phyloP scores from a whole-genome alignment of 495 filamentous ascomycete genomes.

The Neurospora hispaniola region DNA sequence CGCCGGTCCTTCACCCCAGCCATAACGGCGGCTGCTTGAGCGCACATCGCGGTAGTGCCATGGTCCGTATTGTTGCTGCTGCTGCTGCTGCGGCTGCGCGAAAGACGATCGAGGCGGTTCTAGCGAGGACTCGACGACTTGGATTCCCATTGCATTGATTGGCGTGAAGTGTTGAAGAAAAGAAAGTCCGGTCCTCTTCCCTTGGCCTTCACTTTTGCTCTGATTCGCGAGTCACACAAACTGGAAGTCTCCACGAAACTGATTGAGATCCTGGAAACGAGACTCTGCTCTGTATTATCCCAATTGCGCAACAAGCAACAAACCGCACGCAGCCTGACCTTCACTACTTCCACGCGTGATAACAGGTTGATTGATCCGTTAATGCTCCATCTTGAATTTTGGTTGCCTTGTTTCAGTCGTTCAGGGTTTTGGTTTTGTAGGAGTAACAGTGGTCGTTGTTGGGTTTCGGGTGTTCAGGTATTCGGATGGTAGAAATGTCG shows the following conservation, averaged over 20 bases:
- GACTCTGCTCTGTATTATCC: neutral
- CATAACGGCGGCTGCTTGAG: neutral
- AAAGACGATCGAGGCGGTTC: slow-evolving; percentile 4
- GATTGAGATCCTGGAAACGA: no score
- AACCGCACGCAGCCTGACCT: neutral
- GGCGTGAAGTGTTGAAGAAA: neutral
- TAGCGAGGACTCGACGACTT: slow-evolving; percentile 19
- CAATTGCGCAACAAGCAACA: neutral
- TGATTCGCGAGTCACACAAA: no score
- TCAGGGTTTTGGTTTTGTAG: neutral
- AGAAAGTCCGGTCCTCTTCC: no score
- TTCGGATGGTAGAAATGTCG: neutral
- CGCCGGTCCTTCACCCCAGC: neutral
- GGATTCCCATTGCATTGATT: slow-evolving; percentile 16
- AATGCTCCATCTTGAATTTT: neutral
- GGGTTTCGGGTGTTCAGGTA: neutral
- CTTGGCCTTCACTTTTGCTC: no score
- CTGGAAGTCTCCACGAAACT: no score
- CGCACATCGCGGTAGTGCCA: slow-evolving; percentile 18
- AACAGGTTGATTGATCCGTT: neutral
- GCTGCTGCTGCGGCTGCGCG: neutral
- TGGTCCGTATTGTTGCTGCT: slow-evolving; percentile 16
- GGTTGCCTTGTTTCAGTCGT: neutral
- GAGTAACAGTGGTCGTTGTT: neutral
- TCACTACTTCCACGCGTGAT: neutral